A percentile compares a stretch with the other conserved stretches of the same genome.
Evolutionary conservation across 495 filamentous ascomycete species (phyloP).

Genomic region (Parachaetomium inaequale): DNA sequence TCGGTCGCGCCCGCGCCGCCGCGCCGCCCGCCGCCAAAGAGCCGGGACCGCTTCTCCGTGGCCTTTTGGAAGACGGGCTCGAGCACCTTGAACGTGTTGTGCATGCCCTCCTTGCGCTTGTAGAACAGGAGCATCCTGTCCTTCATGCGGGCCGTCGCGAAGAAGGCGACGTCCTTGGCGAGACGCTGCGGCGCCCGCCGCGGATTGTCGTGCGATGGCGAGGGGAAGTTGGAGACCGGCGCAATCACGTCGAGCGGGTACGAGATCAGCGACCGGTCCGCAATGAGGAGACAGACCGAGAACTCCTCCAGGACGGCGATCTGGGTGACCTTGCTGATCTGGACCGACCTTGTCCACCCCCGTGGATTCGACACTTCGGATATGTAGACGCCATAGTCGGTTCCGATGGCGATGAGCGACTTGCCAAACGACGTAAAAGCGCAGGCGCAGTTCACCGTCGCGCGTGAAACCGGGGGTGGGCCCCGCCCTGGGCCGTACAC

Average conservation of each 20-base stretch:
- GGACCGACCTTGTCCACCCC: slow-evolving; percentile 81
- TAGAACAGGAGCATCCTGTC: slow-evolving; percentile 91
- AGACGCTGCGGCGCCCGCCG: slow-evolving; percentile 85
- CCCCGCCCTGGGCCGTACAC: slow-evolving; percentile 62
- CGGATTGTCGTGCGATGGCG: slow-evolving; percentile 58
- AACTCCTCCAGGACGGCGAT: slow-evolving; percentile 95
- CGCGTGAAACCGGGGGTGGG: slow-evolving; percentile 73
- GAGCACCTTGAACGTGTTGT: slow-evolving; percentile 92
- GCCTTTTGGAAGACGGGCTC: slow-evolving; percentile 92
- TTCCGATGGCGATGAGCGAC: slow-evolving; percentile 90
- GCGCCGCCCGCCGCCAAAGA: slow-evolving; percentile 56
- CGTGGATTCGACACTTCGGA: slow-evolving; percentile 81
- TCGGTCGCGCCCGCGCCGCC: slow-evolving; percentile 69
- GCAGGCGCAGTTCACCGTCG: slow-evolving; percentile 87
- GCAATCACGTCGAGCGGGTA: slow-evolving; percentile 91
- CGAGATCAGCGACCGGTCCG: slow-evolving; percentile 87
- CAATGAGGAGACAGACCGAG: slow-evolving; percentile 81
- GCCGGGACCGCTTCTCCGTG: slow-evolving; percentile 66
- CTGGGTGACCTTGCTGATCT: slow-evolving; percentile 75
- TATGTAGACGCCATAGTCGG: slow-evolving; percentile 89
- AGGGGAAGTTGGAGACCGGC: slow-evolving; percentile 61
- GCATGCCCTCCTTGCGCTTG: slow-evolving; percentile 88
- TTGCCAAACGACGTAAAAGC: slow-evolving; percentile 78
- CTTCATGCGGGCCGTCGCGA: slow-evolving; percentile 93
- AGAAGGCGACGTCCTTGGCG: slow-evolving; percentile 92